A percentile compares a stretch with the other conserved stretches of the same genome.
These are phyloP conservation scores for Neonectria coccinea DNA, from an alignment of 2,329 filamentous ascomycete genomes.

Conservation along the genomic window DNA sequence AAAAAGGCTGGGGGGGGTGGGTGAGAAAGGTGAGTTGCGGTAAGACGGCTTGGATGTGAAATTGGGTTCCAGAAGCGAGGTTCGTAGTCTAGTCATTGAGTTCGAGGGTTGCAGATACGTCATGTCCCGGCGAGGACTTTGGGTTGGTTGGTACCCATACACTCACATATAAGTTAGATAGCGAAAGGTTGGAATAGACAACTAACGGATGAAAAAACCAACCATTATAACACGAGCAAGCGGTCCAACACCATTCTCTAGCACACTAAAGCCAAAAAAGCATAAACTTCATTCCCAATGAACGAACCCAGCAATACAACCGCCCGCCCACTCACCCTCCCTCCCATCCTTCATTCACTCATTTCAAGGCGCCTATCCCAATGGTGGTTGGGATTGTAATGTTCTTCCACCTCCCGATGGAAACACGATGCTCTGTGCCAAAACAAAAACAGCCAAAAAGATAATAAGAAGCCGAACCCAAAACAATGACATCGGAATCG, in stretches of 20 bases:
- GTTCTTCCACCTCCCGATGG: constrained; percentile 9
- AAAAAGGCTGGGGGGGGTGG: neutral
- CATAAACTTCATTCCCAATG: constrained; percentile 30
- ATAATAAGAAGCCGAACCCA: constrained; percentile 3
- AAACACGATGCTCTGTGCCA: neutral
- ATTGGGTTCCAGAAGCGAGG: neutral
- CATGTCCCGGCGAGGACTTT: neutral
- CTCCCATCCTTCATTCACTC: constrained; percentile 28
- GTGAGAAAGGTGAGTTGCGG: neutral
- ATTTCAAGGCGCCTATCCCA: constrained; percentile 21
- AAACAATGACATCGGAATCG: constrained; percentile 20
- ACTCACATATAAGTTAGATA: too few species aligned
- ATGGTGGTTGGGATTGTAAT: constrained; percentile 8
- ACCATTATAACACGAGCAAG: neutral
- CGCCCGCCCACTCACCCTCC: constrained; percentile 8
- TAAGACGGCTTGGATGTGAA: neutral
- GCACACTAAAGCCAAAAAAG: constrained; percentile 8
- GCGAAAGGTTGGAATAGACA: too few species aligned
- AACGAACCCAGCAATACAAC: constrained; percentile 17
- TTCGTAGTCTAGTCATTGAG: neutral
- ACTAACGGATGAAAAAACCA: neutral
- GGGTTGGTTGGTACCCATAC: too few species aligned
- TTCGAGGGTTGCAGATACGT: neutral
- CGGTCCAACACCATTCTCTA: neutral
- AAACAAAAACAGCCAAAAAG: constrained; percentile 4